Percentiles rank a stretch among this genome's conserved stretches.
Conservation (phyloP, 1,284 basidiomycete genomes). For the Pisolithus thermaeus region DNA sequence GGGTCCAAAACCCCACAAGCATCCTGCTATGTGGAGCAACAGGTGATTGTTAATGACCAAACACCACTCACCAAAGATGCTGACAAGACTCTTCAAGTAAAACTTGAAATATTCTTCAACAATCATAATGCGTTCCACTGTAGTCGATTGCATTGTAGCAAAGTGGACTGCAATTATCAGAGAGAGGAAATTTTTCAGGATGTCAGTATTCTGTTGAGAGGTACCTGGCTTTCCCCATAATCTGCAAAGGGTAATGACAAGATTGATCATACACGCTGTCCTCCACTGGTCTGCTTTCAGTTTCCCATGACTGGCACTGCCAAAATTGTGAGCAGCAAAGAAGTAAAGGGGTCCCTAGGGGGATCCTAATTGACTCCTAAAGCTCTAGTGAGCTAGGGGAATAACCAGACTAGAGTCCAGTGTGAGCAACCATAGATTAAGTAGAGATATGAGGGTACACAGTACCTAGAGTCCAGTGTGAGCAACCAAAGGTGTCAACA, state of each 20-base stretch:
- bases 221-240: conserved; percentile 9
- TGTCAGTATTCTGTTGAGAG: neutral
- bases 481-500: too few species aligned
- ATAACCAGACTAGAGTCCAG: too few species aligned
- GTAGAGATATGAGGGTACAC: too few species aligned
- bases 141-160: conserved; percentile 7
- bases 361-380: too few species aligned
- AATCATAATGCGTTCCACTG: conserved; percentile 1
- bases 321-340: too few species aligned
- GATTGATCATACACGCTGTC: conserved; percentile 13
- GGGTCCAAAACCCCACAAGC: conserved; percentile 9
- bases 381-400: too few species aligned
- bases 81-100: conserved; percentile 11
- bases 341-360: too few species aligned
- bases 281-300: conserved; percentile 25
- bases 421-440: too few species aligned
- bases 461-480: too few species aligned
- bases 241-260: conserved; percentile 16
- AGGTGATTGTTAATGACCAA: conserved; percentile 20
- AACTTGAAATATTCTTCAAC: conserved; percentile 9
- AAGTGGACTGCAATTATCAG: conserved; percentile 14
- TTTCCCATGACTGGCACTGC: conserved; percentile 12
- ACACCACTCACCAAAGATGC: conserved; percentile 9
- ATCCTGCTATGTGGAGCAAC: conserved; percentile 18
- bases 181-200: conserved; percentile 20